Evolutionary conservation across 371 early-diverging fungal species (phyloP).

Genomic region (Mucor racemosus): DNA sequence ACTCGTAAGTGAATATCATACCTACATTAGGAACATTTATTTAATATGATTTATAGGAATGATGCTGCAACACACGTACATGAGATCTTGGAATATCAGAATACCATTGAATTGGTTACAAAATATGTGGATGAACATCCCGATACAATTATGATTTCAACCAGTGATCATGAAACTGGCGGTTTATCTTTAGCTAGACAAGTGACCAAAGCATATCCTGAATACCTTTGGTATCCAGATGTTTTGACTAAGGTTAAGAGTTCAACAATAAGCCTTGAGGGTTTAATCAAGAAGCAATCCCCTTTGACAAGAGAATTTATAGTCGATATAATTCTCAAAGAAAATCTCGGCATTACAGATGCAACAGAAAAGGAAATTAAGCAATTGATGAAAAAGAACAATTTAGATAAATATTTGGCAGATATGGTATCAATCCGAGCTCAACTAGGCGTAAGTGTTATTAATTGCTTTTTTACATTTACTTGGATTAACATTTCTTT

Average conservation of each 20-base stretch:
- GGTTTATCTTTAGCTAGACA: slow-evolving; percentile 84
- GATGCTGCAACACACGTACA: slow-evolving; percentile 90
- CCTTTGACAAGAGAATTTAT: slow-evolving; percentile 35
- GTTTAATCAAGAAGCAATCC: slow-evolving; percentile 21
- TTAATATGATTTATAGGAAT: slow-evolving; percentile 59
- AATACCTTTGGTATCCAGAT: slow-evolving; percentile 88
- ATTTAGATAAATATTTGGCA: slow-evolving; percentile 61
- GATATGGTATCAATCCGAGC: slow-evolving; percentile 76
- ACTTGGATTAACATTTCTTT: neutral
- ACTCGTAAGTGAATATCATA: slow-evolving; percentile 51
- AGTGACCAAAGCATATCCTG: slow-evolving; percentile 67
- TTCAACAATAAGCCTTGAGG: slow-evolving; percentile 69
- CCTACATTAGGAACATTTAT: neutral
- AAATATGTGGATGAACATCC: slow-evolving; percentile 77
- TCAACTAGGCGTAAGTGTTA: slow-evolving; percentile 62
- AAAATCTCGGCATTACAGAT: slow-evolving; percentile 72
- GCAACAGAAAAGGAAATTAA: slow-evolving; percentile 68
- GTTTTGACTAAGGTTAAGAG: slow-evolving; percentile 66
- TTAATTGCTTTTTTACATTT: neutral
- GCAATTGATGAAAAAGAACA: slow-evolving; percentile 35
- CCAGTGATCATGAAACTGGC: slow-evolving; percentile 96
- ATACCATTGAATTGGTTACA: slow-evolving; percentile 72
- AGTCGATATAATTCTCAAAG: slow-evolving; percentile 52
- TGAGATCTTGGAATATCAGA: slow-evolving; percentile 91
- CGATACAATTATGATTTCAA: slow-evolving; percentile 85